Base-by-base conservation (phyloP, 139 green algal genomes). In the Zygnema circumcarinatum region DNA sequence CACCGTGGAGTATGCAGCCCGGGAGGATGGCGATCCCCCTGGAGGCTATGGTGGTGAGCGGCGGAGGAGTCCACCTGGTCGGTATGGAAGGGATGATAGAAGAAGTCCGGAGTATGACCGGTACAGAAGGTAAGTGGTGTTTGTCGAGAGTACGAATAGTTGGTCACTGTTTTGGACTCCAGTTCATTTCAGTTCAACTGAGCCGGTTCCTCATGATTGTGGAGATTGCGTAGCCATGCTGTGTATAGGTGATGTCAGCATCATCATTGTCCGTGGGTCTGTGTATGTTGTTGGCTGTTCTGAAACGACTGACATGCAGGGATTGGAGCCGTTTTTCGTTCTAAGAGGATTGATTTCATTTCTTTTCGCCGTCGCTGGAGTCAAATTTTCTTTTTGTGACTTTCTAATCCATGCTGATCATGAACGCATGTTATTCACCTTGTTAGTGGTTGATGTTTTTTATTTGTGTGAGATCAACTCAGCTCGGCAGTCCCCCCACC, bases 1-100 rank as follows among this genome's bases (percentile, higher is more conserved):
- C 25, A 88, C 74, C n/a, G 83, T 88, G 38, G 83, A 88, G 25
- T 88, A 84, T 88, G 83, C 83, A 76, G 83, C 83, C 32, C 72
- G 83, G 29, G 83, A 88, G 33, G 83, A 87, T 38, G 67, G 83
- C 72, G 62, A 7, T 31, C 21, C 72, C 3, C 16, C 20, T 11
- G 67, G 56, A 20, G 62, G 79, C n/a, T 88, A 42, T 7, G 53
- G 41, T 22, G 79, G 56, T 25, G 1, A n/a, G 33, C 2, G 79
- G 36, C 1, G 52, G n/a, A 80, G 79, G n/a, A 79, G 52, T 29
- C 79, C 79, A 11, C 38, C 47, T 0, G 40, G 21, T 47, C 33
- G 72, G 20, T 36, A 36, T 79, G 72, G 22, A 32, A 21, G 72
- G n/a, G n/a, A n/a, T n/a, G n/a, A n/a, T 21, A 36, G 22, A 20